Conservation (phyloP, 495 filamentous ascomycete genomes). For the Penicillium angulare region DNA sequence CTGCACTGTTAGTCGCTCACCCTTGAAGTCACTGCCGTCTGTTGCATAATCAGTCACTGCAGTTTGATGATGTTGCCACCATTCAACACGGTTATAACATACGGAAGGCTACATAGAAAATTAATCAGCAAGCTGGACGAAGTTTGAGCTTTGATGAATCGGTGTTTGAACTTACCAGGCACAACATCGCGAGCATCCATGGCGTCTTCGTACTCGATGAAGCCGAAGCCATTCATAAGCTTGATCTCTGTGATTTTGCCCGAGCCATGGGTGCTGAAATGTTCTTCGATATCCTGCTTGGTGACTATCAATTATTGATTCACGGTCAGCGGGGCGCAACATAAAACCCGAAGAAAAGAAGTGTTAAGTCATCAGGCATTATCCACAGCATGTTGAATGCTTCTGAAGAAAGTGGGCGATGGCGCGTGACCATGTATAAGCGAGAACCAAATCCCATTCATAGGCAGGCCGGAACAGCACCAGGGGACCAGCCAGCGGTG, state of each 20-base stretch:
- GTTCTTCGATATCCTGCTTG: conserved; percentile 92
- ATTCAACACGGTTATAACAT: conserved; percentile 24
- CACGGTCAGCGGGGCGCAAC: conserved; percentile 20
- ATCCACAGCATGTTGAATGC: background rate
- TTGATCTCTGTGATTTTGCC: conserved; percentile 98
- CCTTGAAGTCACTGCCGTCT: conserved; percentile 98
- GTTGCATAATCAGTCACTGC: conserved; percentile 19
- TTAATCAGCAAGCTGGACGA: background rate
- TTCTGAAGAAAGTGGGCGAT: conserved; percentile 5
- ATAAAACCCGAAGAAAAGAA: conserved; percentile 2
- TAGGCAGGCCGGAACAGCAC: conserved; percentile 11
- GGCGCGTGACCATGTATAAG: background rate
- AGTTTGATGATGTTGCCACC: background rate
- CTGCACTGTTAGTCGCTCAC: conserved; percentile 92
- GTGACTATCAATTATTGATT: conserved; percentile 61
- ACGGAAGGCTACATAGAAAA: conserved; percentile 53
- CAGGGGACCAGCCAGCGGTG: conserved; percentile 11
- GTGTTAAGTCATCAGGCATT: too few relatives aligned
- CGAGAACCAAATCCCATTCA: conserved; percentile 11
- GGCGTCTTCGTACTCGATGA: conserved; percentile 97
- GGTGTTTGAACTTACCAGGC: conserved; percentile 65
- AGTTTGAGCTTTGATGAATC: background rate
- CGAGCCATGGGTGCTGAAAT: conserved; percentile 92
- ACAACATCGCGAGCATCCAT: conserved; percentile 97
- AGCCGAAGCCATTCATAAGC: conserved; percentile 99